Evolutionary conservation across 352 stramenopile genomes (phyloP).

Genomic region (Phytophthora palmivora): DNA sequence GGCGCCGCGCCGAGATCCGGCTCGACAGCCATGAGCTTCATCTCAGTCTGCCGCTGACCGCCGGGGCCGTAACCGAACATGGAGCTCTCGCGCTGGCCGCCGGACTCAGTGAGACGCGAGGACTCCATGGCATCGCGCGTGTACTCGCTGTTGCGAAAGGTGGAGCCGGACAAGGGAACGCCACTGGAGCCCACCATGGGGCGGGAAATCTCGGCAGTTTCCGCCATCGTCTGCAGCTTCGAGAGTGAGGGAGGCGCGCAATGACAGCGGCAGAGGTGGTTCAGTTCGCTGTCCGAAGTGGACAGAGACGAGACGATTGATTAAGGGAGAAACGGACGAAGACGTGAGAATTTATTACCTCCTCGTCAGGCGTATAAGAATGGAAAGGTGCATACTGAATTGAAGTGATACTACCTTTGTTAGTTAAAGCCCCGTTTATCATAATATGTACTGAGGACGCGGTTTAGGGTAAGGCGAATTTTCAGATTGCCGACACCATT

Average conservation of each 20-base stretch:
- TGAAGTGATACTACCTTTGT: too few species aligned
- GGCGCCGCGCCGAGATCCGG: conserved; percentile 40
- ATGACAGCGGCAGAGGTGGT: conserved; percentile 1
- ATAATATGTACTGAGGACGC: too few species aligned
- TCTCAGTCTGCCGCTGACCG: conserved; percentile 59
- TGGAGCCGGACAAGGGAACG: conserved; percentile 32
- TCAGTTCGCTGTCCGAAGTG: background rate
- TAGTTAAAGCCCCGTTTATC: too few species aligned
- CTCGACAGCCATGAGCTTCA: conserved; percentile 65
- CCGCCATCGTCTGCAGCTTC: conserved; percentile 17
- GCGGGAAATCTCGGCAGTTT: conserved; percentile 42
- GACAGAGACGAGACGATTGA: too few species aligned
- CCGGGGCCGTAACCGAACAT: conserved; percentile 31
- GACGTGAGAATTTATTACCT: too few species aligned
- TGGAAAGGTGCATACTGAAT: too few species aligned
- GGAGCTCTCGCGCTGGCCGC: conserved; percentile 26
- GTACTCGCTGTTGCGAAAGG: conserved; percentile 62
- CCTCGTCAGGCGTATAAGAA: too few species aligned
- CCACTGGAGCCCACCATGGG: conserved; percentile 28
- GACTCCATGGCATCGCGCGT: conserved; percentile 31
- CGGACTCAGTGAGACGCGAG: conserved; percentile 45
- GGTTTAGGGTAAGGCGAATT: too few species aligned
- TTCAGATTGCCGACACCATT: too few species aligned
- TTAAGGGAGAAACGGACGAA: too few species aligned
- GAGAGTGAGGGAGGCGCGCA: conserved; percentile 22